Percentiles rank a stretch among this genome's conserved stretches.
Evolutionary conservation across 2,329 filamentous ascomycete genomes (phyloP).

Genomic region (Fusarium protoensiforme): DNA sequence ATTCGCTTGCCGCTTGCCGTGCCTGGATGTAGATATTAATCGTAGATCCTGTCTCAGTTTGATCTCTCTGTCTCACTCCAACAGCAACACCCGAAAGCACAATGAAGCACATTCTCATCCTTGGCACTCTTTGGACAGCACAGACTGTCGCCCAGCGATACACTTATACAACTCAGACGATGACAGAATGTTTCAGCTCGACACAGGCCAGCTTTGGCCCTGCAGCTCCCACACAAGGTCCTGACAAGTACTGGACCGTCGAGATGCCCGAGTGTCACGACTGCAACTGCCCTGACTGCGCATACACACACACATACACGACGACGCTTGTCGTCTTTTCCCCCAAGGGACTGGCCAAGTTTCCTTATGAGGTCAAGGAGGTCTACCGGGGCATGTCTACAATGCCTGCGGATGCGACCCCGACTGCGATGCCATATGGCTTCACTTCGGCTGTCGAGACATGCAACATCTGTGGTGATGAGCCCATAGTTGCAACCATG

Average conservation of each 20-base stretch:
- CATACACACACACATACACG: constrained; percentile 39
- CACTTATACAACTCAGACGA: constrained; percentile 38
- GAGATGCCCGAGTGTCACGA: constrained; percentile 40
- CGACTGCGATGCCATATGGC: constrained; percentile 36
- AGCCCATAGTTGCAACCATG: constrained; percentile 38
- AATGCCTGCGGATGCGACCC: constrained; percentile 27
- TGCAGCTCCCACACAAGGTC: constrained; percentile 35
- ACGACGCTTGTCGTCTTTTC: constrained; percentile 39
- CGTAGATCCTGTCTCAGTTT: constrained; percentile 34
- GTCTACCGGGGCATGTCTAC: constrained; percentile 42
- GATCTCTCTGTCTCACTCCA: constrained; percentile 10
- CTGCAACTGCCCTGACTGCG: constrained; percentile 34
- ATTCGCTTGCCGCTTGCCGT: constrained; percentile 10
- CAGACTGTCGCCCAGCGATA: constrained; percentile 35
- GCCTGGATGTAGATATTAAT: constrained; percentile 32
- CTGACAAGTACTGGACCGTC: constrained; percentile 37
- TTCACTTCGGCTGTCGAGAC: constrained; percentile 34
- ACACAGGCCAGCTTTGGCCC: constrained; percentile 38
- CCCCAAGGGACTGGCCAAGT: constrained; percentile 28
- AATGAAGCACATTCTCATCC: constrained; percentile 32
- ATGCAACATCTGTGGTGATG: constrained; percentile 35
- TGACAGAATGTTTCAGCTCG: constrained; percentile 41
- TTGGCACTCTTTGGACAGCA: constrained; percentile 14
- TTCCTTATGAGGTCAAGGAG: constrained; percentile 38
- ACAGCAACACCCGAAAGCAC: background rate